These are phyloP conservation scores for Vitis rupestris DNA, from an alignment of 164 flowering plant species.

Conservation along the genomic window DNA sequence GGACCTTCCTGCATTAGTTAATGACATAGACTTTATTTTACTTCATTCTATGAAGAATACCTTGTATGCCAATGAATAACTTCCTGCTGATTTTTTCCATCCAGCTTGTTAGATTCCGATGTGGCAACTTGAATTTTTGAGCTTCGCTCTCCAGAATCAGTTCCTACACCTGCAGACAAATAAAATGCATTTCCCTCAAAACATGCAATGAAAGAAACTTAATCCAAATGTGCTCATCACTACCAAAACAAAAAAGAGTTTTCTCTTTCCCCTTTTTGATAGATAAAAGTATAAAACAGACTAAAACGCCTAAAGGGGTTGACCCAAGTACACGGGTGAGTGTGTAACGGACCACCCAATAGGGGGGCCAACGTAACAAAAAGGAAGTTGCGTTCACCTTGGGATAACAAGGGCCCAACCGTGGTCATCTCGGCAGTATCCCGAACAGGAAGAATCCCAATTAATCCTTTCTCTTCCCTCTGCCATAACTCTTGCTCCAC, in stretches of 20 bases:
- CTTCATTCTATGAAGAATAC: constrained; percentile 26
- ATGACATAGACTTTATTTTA: not conserved
- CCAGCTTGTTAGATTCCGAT: constrained; percentile 59
- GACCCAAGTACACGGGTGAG: too few relatives aligned
- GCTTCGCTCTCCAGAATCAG: constrained; percentile 60
- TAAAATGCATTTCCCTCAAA: constrained; percentile 3
- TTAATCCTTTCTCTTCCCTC: constrained; percentile 94
- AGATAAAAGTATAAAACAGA: too few relatives aligned
- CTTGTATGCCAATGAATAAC: constrained; percentile 91
- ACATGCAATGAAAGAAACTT: not conserved
- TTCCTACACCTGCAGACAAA: constrained; percentile 37
- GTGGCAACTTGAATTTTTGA: constrained; percentile 43
- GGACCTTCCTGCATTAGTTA: too few relatives aligned
- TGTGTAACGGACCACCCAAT: too few relatives aligned
- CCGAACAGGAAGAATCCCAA: constrained; percentile 90
- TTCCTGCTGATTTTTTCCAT: constrained; percentile 78
- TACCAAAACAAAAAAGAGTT: not conserved
- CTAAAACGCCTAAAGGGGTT: too few relatives aligned
- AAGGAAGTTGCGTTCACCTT: constrained; percentile 37
- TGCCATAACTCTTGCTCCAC: constrained; percentile 99
- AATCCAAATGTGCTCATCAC: not conserved
- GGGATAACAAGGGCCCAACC: constrained; percentile 43
- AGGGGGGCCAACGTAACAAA: not conserved
- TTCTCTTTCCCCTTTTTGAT: too few relatives aligned
- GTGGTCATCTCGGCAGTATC: constrained; percentile 68